Evolutionary conservation across 1,139 yeast species (phyloP).

Genomic region (Sugiyamaella xylanicola): DNA sequence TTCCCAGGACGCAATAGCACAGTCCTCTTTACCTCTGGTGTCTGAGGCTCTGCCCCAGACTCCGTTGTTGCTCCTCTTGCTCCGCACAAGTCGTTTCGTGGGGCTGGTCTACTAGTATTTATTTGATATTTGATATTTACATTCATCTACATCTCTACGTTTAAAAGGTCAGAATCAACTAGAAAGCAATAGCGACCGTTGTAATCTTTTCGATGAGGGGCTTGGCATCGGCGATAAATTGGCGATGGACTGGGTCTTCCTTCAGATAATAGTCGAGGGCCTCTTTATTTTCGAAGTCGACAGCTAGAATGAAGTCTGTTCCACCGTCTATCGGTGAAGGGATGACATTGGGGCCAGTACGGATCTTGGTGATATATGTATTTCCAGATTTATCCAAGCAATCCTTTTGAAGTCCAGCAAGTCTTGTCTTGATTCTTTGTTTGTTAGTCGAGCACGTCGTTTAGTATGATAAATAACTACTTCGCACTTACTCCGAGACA

Average conservation of each 20-base stretch:
- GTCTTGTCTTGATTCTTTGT: background rate
- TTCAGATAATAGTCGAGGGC: slow-evolving; percentile 14
- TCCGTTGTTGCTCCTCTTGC: too few species aligned
- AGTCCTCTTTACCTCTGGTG: too few species aligned
- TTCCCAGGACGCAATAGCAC: too few species aligned
- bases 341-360: slow-evolving; percentile 15
- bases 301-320: slow-evolving; percentile 11
- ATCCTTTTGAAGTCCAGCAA: slow-evolving; percentile 3
- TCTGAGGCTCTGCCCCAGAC: too few species aligned
- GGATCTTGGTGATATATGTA: slow-evolving; percentile 11
- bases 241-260: slow-evolving; percentile 13
- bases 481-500: slow-evolving; percentile 10
- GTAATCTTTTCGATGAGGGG: background rate
- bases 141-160: too few species aligned
- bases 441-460: background rate
- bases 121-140: too few species aligned
- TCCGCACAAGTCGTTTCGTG: too few species aligned
- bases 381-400: slow-evolving; percentile 13
- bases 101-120: too few species aligned
- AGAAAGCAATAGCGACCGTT: slow-evolving; percentile 12
- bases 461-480: background rate
- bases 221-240: background rate
- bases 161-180: background rate
- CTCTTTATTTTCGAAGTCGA: slow-evolving; percentile 10
- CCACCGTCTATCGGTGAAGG: slow-evolving; percentile 18